Conservation (phyloP, 1,284 basidiomycete species). For the Cryptococcus sp. region DNA sequence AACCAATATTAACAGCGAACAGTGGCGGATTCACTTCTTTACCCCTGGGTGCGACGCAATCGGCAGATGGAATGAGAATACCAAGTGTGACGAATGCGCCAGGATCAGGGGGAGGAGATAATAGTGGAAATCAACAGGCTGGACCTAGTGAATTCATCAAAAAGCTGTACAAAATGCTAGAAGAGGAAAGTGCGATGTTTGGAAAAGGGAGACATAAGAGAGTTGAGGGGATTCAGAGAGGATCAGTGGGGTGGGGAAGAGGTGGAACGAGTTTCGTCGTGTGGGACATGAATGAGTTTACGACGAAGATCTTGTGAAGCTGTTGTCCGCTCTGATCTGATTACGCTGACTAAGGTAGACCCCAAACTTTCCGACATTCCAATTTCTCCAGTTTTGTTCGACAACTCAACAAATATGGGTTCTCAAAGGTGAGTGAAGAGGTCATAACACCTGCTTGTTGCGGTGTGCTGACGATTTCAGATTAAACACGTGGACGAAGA, state of each 20-base stretch:
- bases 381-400: constrained; percentile 93
- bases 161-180: constrained; percentile 75
- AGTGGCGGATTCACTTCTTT: constrained; percentile 3
- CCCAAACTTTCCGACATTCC: constrained; percentile 93
- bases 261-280: constrained; percentile 88
- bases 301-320: constrained; percentile 71
- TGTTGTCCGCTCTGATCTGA: background rate
- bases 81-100: background rate
- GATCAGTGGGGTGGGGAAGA: constrained; percentile 71
- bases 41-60: constrained; percentile 4
- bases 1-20: background rate
- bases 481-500: constrained; percentile 44
- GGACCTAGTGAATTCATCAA: constrained; percentile 78
- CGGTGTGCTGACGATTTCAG: constrained; percentile 10
- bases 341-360: constrained; percentile 40
- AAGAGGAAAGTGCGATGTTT: constrained; percentile 37
- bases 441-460: background rate
- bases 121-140: background rate
- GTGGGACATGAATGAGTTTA: constrained; percentile 98
- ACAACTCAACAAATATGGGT: constrained; percentile 97
- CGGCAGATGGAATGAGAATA: background rate
- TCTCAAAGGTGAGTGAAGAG: constrained; percentile 68
- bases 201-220: constrained; percentile 32
- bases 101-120: background rate
- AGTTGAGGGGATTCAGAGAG: constrained; percentile 26